Evolutionary conservation across 495 filamentous ascomycete species (phyloP).

Genomic region (Aeminium ludgeri): DNA sequence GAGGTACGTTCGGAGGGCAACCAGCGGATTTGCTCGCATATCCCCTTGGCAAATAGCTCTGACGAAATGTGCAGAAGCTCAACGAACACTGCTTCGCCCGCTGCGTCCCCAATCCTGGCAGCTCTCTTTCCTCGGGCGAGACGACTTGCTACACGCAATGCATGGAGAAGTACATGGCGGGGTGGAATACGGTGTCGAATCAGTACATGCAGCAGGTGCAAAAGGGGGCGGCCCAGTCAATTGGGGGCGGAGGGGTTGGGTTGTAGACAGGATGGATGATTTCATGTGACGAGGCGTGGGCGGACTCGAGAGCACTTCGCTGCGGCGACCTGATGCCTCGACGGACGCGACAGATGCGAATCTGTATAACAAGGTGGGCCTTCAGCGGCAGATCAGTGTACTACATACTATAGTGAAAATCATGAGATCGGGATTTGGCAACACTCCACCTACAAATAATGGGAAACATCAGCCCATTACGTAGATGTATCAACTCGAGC

Average conservation of each 20-base stretch:
- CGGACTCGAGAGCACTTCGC: no score
- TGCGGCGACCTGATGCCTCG: no score
- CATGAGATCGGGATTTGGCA: no score
- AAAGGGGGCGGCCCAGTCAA: constrained; percentile 21
- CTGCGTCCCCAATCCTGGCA: constrained; percentile 73
- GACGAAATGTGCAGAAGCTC: constrained; percentile 50
- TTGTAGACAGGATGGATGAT: not conserved
- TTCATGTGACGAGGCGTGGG: not conserved
- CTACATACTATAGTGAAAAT: no score
- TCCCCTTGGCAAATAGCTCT: not conserved
- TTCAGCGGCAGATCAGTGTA: no score
- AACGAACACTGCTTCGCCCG: constrained; percentile 93
- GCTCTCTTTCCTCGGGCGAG: constrained; percentile 53
- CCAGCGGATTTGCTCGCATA: not conserved
- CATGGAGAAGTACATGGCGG: constrained; percentile 94
- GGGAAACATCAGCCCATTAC: no score
- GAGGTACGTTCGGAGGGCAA: constrained; percentile 34
- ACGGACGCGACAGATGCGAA: no score
- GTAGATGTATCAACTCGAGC: no score
- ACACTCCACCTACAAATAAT: no score
- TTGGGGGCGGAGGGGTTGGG: constrained; percentile 20
- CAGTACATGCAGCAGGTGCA: constrained; percentile 61
- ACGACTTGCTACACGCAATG: constrained; percentile 67
- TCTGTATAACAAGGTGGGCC: no score
- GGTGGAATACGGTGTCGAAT: constrained; percentile 74